Evolutionary conservation across 345 rosid species (phyloP).

Genomic region (Tarenaya hassleriana): DNA sequence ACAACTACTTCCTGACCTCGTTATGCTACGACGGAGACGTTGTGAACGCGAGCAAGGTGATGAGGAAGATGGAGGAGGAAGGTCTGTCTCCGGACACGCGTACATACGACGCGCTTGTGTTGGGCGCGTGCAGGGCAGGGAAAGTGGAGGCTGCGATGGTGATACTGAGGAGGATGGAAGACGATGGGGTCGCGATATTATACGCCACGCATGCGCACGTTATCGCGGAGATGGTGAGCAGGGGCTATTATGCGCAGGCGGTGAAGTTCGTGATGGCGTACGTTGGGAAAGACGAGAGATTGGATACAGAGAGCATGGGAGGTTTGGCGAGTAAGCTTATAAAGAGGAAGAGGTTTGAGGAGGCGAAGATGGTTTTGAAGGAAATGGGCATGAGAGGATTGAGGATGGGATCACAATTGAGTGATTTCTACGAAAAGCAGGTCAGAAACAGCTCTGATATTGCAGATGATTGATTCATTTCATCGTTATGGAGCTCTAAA

Average conservation of each 20-base stretch:
- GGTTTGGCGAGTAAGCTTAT: slow-evolving; percentile 46
- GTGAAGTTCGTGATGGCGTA: slow-evolving; percentile 48
- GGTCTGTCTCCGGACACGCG: slow-evolving; percentile 41
- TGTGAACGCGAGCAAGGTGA: slow-evolving; percentile 33
- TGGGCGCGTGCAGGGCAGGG: slow-evolving; percentile 56
- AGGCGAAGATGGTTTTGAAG: slow-evolving; percentile 42
- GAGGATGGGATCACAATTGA: slow-evolving; percentile 28
- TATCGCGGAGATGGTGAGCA: slow-evolving; percentile 34
- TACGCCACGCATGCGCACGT: slow-evolving; percentile 54
- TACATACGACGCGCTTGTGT: slow-evolving; percentile 63
- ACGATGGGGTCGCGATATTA: slow-evolving; percentile 35
- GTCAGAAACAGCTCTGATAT: background rate
- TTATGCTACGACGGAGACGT: slow-evolving; percentile 37
- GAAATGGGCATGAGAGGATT: slow-evolving; percentile 51
- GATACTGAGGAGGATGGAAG: slow-evolving; percentile 62
- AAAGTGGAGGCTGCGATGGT: slow-evolving; percentile 50
- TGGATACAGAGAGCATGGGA: slow-evolving; percentile 52
- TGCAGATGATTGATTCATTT: background rate
- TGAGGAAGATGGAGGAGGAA: slow-evolving; percentile 48
- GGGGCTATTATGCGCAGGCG: slow-evolving; percentile 38
- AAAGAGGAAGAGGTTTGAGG: slow-evolving; percentile 24
- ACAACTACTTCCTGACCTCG: slow-evolving; percentile 45
- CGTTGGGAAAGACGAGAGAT: slow-evolving; percentile 37
- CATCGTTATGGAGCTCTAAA: too few relatives aligned
- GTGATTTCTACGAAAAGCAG: slow-evolving; percentile 4